These are phyloP conservation scores for Exsudoporus floridanus DNA, from an alignment of 1,284 basidiomycete species.

Conservation along the genomic window DNA sequence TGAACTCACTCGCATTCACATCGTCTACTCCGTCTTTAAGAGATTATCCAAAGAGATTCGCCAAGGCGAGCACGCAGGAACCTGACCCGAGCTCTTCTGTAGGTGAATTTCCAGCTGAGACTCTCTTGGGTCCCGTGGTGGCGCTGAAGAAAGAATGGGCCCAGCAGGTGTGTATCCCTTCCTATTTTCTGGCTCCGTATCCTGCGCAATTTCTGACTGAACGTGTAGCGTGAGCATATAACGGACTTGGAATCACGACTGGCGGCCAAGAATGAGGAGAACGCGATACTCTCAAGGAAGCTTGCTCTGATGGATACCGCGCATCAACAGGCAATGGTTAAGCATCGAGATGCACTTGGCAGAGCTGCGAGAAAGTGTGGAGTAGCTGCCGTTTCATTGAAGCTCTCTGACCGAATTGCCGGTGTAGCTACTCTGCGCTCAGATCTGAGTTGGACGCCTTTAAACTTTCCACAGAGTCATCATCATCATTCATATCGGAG, in stretches of 20 bases:
- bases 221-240: conserved; percentile 20
- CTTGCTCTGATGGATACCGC: conserved; percentile 16
- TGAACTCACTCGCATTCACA: conserved; percentile 1
- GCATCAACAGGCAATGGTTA: conserved; percentile 20
- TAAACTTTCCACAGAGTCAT: conserved; percentile 15
- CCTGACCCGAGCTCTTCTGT: background rate
- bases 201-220: background rate
- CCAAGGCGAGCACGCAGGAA: conserved; percentile 13
- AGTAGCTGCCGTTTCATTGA: background rate
- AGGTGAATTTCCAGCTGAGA: background rate
- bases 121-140: background rate
- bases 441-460: conserved; percentile 29
- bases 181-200: background rate
- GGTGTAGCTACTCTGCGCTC: conserved; percentile 21
- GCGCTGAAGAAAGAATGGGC: conserved; percentile 11
- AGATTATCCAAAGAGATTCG: conserved; percentile 8
- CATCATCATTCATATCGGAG: conserved; percentile 18
- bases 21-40: conserved; percentile 2
- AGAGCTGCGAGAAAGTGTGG: conserved; percentile 23
- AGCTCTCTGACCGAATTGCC: background rate
- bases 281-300: conserved; percentile 10
- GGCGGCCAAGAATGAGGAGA: conserved; percentile 19
- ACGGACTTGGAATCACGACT: conserved; percentile 21
- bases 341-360: conserved; percentile 19
- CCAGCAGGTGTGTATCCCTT: conserved; percentile 11